phyloP scores from a whole-genome alignment of 352 stramenopile species.

The Globisporangium nunn region DNA sequence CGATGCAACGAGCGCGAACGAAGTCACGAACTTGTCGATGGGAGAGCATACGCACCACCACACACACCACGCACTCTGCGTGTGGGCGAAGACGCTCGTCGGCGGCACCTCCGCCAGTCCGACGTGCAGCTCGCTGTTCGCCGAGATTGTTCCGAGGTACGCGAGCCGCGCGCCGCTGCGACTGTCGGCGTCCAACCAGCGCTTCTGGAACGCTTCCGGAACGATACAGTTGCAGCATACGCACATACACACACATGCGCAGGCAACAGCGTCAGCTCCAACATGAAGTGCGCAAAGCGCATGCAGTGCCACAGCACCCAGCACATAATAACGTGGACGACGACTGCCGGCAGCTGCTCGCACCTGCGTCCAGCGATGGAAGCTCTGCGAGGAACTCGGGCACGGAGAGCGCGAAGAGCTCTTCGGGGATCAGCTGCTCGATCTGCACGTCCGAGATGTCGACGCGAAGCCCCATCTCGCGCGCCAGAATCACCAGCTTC shows the following conservation, averaged over 20 bases:
- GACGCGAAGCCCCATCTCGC: slow-evolving; percentile 32
- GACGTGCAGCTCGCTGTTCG: slow-evolving; percentile 29
- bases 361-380: slow-evolving; percentile 27
- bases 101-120: slow-evolving; percentile 22
- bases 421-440: slow-evolving; percentile 32
- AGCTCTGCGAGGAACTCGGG: slow-evolving; percentile 51
- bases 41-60: neutral
- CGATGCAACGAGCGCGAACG: neutral
- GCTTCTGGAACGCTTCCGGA: neutral
- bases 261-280: too few species aligned
- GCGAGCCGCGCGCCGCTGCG: slow-evolving; percentile 25
- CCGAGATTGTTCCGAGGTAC: slow-evolving; percentile 49
- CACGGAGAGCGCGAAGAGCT: slow-evolving; percentile 30
- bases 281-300: too few species aligned
- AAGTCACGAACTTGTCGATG: neutral
- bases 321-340: neutral
- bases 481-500: slow-evolving; percentile 63
- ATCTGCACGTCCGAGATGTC: slow-evolving; percentile 34
- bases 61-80: slow-evolving; percentile 8
- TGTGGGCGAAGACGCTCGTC: slow-evolving; percentile 29
- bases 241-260: neutral
- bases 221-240: neutral
- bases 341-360: neutral
- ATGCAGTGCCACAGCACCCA: neutral
- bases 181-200: neutral